Percentiles rank a stretch among this genome's conserved stretches.
phyloP scores from a whole-genome alignment of 1,139 yeast species.

The Debaryomycetaceae sp. region DNA sequence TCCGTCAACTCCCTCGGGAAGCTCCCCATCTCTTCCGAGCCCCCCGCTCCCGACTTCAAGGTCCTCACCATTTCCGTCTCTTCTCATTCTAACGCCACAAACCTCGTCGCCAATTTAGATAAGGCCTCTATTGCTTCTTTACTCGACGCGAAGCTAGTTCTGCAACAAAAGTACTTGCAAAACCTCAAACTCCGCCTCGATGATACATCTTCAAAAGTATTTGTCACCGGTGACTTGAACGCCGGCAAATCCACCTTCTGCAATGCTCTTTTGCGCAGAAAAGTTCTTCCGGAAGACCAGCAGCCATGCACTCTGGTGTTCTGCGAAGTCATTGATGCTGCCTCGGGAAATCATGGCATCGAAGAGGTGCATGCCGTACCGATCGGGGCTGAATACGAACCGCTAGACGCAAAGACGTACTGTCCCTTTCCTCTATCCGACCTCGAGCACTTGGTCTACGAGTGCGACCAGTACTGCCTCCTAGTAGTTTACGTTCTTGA shows the following conservation, averaged over 20 bases:
- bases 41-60: conserved; percentile 35
- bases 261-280: conserved; percentile 73
- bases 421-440: conserved; percentile 41
- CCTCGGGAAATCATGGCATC: conserved; percentile 52
- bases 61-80: conserved; percentile 58
- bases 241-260: conserved; percentile 96
- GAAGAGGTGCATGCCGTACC: conserved; percentile 96
- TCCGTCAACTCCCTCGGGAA: conserved; percentile 20
- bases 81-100: conserved; percentile 20
- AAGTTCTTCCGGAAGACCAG: conserved; percentile 86
- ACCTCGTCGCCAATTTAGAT: conserved; percentile 45
- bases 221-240: conserved; percentile 94
- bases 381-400: conserved; percentile 46
- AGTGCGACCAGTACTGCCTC: conserved; percentile 60
- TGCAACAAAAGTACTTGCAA: conserved; percentile 56
- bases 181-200: conserved; percentile 76
- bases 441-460: conserved; percentile 61
- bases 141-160: conserved; percentile 51
- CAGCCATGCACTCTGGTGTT: conserved; percentile 97
- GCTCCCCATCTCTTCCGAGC: conserved; percentile 14
- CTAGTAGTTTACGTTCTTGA: conserved; percentile 79
- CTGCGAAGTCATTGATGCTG: conserved; percentile 84
- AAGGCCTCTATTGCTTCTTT: conserved; percentile 54
- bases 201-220: conserved; percentile 86
- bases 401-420: conserved; percentile 56